Conservation (phyloP, 345 rosid genomes). For the Clausena lansium region DNA sequence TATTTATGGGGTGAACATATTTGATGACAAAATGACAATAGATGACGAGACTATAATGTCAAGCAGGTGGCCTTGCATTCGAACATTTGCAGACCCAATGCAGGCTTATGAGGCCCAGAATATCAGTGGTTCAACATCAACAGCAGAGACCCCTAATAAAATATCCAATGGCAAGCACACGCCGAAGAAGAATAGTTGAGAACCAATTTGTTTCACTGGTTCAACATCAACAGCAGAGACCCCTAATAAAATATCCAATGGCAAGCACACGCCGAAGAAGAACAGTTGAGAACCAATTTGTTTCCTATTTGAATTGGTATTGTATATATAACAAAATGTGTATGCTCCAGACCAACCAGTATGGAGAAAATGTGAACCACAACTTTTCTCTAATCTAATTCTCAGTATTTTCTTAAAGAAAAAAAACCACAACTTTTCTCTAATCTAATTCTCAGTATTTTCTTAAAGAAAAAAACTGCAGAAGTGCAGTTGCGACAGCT, state of each 20-base stretch:
- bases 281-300: constrained; percentile 25
- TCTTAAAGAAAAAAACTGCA: too few species aligned
- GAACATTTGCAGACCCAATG: constrained; percentile 51
- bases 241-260: constrained; percentile 33
- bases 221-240: constrained; percentile 39
- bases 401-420: background rate
- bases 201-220: too few species aligned
- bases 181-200: constrained; percentile 31
- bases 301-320: background rate
- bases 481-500: too few species aligned
- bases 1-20: constrained; percentile 57
- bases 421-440: too few species aligned
- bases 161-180: constrained; percentile 41
- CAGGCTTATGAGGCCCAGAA: constrained; percentile 40
- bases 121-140: constrained; percentile 37
- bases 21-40: constrained; percentile 49
- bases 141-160: constrained; percentile 28
- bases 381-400: background rate
- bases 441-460: too few species aligned
- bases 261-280: constrained; percentile 33
- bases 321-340: constrained; percentile 5
- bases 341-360: constrained; percentile 5
- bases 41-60: constrained; percentile 65
- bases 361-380: background rate
- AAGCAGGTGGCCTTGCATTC: constrained; percentile 68